Conservation (phyloP, 2,329 filamentous ascomycete species). For the Talaromyces sp. region DNA sequence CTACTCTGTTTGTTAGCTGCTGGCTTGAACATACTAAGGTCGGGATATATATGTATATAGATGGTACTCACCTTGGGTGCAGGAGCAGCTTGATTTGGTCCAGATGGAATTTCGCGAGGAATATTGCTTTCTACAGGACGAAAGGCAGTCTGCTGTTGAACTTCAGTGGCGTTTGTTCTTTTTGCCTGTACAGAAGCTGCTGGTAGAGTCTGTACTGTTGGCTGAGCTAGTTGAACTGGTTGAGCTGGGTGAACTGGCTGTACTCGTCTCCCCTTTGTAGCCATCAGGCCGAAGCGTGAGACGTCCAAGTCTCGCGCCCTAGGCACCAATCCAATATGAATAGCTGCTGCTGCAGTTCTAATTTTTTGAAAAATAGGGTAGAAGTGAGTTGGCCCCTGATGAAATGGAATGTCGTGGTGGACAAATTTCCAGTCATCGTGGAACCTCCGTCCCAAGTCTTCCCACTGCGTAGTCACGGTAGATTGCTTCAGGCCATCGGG, state of each 20-base stretch:
- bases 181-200: neutral
- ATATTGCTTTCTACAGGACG: neutral
- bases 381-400: slow-evolving; percentile 14
- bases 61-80: neutral
- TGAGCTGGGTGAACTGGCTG: neutral
- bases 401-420: slow-evolving; percentile 16
- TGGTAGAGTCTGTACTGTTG: neutral
- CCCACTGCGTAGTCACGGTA: slow-evolving; percentile 19
- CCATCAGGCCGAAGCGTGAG: neutral
- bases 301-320: slow-evolving; percentile 2
- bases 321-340: neutral
- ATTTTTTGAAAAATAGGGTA: slow-evolving; percentile 12
- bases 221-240: neutral
- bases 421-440: slow-evolving; percentile 21
- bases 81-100: neutral
- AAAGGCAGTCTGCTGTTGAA: neutral
- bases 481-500: slow-evolving; percentile 3
- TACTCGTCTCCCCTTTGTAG: neutral
- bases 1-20: neutral
- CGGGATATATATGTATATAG: neutral
- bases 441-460: slow-evolving; percentile 13
- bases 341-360: neutral
- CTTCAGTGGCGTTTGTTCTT: neutral
- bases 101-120: neutral
- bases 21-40: neutral